Evolutionary conservation across 768 basidiomycete genomes (phyloP).

Genomic region (Daedaleopsis nitida): DNA sequence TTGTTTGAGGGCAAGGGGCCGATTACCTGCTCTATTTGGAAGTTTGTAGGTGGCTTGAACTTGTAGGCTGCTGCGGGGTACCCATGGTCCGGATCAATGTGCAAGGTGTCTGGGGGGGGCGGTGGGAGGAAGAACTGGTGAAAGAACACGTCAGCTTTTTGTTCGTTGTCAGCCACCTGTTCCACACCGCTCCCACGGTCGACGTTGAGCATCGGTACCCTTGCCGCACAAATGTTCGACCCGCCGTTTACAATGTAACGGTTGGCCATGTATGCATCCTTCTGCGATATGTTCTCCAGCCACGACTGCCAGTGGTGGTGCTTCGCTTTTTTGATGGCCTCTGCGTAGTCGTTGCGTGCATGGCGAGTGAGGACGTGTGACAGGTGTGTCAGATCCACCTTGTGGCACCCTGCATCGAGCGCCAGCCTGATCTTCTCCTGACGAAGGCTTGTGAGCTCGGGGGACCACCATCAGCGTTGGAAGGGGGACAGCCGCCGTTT

Average conservation of each 20-base stretch:
- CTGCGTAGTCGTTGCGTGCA: slow-evolving; percentile 16
- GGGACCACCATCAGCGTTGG: slow-evolving; percentile 37
- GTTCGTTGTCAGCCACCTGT: slow-evolving; percentile 5
- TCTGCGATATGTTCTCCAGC: slow-evolving; percentile 17
- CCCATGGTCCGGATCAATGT: slow-evolving; percentile 31
- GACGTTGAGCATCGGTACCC: slow-evolving; percentile 22
- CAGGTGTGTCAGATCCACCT: slow-evolving; percentile 13
- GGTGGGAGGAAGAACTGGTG: slow-evolving; percentile 32
- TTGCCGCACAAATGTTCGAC: slow-evolving; percentile 13
- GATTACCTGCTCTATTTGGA: slow-evolving; percentile 31
- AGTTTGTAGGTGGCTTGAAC: slow-evolving; percentile 25
- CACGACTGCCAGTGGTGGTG: slow-evolving; percentile 27
- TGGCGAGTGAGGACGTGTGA: slow-evolving; percentile 15
- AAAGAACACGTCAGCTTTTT: slow-evolving; percentile 22
- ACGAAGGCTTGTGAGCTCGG: slow-evolving; percentile 28
- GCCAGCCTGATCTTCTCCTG: slow-evolving; percentile 21
- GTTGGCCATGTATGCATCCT: background rate
- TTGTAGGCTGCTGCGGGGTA: background rate
- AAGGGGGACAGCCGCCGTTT: slow-evolving; percentile 21
- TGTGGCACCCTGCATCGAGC: slow-evolving; percentile 1
- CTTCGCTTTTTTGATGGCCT: slow-evolving; percentile 23
- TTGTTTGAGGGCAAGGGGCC: slow-evolving; percentile 37
- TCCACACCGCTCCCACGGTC: background rate
- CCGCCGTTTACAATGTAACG: slow-evolving; percentile 4
- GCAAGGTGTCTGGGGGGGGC: background rate